phyloP scores from a whole-genome alignment of 2,329 filamentous ascomycete species.

The Apiospora sp. region DNA sequence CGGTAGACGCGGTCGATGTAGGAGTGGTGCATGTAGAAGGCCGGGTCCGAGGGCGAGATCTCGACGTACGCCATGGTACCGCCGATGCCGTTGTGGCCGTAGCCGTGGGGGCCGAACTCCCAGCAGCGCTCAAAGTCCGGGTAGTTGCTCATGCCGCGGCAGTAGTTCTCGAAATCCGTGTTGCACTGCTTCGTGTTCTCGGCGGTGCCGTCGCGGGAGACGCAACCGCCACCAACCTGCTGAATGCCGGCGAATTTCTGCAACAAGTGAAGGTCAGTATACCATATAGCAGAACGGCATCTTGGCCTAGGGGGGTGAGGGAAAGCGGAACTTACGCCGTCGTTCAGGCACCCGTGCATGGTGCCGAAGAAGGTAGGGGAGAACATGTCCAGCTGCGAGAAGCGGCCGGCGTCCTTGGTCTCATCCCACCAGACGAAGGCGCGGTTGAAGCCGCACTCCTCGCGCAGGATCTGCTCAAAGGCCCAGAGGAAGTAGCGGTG shows the following conservation, averaged over 20 bases:
- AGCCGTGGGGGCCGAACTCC: slow-evolving; percentile 40
- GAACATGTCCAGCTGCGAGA: slow-evolving; percentile 40
- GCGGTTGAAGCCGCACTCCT: slow-evolving; percentile 44
- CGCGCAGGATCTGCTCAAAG: slow-evolving; percentile 35
- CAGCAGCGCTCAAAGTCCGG: slow-evolving; percentile 28
- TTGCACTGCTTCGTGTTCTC: slow-evolving; percentile 37
- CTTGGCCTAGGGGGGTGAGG: background rate
- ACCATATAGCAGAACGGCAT: slow-evolving; percentile 30
- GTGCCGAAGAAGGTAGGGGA: slow-evolving; percentile 40
- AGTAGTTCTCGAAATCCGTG: slow-evolving; percentile 29
- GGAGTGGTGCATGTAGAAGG: slow-evolving; percentile 34
- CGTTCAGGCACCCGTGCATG: slow-evolving; percentile 38
- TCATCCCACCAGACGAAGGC: slow-evolving; percentile 46
- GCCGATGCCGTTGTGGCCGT: slow-evolving; percentile 44
- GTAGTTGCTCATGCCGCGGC: slow-evolving; percentile 26
- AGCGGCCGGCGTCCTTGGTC: slow-evolving; percentile 44
- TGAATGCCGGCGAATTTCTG: slow-evolving; percentile 37
- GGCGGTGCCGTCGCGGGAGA: slow-evolving; percentile 43
- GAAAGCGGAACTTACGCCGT: slow-evolving; percentile 34
- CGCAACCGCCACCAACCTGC: slow-evolving; percentile 34
- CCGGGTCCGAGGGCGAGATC: slow-evolving; percentile 41
- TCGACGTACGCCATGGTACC: slow-evolving; percentile 43
- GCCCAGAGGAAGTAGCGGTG: slow-evolving; percentile 36
- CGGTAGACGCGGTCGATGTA: slow-evolving; percentile 25
- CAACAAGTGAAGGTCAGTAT: slow-evolving; percentile 37